phyloP scores from a whole-genome alignment of 208 protist species.

The Acanthamoeba lenticulata region DNA sequence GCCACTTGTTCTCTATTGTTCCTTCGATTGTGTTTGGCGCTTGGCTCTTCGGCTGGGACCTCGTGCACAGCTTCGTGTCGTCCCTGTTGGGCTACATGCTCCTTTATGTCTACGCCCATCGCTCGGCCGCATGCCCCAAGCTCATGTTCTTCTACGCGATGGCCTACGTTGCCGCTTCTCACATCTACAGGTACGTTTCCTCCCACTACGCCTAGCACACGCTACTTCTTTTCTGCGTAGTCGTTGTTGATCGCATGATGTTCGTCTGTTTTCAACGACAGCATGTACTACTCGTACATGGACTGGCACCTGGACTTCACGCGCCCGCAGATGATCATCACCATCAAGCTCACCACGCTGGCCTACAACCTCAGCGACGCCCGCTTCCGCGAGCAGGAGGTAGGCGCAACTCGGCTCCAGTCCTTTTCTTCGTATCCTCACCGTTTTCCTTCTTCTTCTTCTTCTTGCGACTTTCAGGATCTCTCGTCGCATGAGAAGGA shows the following conservation, averaged over 20 bases:
- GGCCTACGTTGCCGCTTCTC: background rate
- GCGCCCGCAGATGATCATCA: slow-evolving; percentile 7
- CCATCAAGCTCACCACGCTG: slow-evolving; percentile 38
- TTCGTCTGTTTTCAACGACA: background rate
- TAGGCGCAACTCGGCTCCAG: background rate
- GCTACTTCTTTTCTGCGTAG: no score
- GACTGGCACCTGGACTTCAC: slow-evolving; percentile 26
- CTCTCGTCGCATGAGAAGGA: slow-evolving; percentile 61
- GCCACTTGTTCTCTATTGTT: background rate
- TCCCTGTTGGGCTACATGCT: background rate
- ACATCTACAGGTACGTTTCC: slow-evolving; percentile 3
- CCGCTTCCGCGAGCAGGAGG: background rate
- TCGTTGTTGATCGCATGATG: no score
- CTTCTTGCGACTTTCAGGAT: no score
- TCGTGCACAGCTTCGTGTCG: background rate
- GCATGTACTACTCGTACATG: slow-evolving; percentile 33
- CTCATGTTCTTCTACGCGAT: slow-evolving; percentile 33
- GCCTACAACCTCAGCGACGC: background rate
- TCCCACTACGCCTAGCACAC: no score
- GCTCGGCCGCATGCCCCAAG: background rate
- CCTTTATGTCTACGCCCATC: background rate
- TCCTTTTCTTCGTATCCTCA: no score
- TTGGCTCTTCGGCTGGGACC: background rate
- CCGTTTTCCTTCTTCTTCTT: background rate
- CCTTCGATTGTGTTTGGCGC: background rate